Percentiles rank a stretch among this genome's conserved stretches.
Conservation (phyloP, 2,329 filamentous ascomycete genomes). For the Leptodontidium sp. region DNA sequence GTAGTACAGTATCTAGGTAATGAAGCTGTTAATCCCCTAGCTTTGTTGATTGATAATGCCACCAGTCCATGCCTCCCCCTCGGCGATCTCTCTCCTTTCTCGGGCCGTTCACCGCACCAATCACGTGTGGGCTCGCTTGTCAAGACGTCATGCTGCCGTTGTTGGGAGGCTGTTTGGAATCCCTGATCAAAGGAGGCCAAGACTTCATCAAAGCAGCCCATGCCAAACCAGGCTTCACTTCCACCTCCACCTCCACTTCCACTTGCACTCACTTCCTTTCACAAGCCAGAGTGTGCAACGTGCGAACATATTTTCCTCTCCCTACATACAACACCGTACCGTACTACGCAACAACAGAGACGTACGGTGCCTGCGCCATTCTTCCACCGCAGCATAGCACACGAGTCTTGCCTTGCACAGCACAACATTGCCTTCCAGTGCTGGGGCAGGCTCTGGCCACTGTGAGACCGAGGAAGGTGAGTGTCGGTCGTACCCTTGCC, state of each 20-base stretch:
- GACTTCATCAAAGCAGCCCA: background rate
- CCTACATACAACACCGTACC: background rate
- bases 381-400: slow-evolving; percentile 11
- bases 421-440: background rate
- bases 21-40: too few relatives aligned
- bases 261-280: background rate
- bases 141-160: slow-evolving; percentile 13
- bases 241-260: background rate
- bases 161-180: background rate
- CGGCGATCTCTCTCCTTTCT: background rate
- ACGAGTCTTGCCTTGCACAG: slow-evolving; percentile 1
- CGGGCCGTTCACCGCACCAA: slow-evolving; percentile 11
- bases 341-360: background rate
- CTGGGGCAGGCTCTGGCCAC: background rate
- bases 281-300: slow-evolving; percentile 20
- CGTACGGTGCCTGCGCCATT: slow-evolving; percentile 9
- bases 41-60: background rate
- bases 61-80: background rate
- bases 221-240: background rate
- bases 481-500: background rate
- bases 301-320: background rate
- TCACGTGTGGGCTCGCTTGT: slow-evolving; percentile 8
- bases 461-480: slow-evolving; percentile 9
- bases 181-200: background rate
- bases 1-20: too few relatives aligned